A percentile compares a stretch with the other conserved stretches of the same genome.
Evolutionary conservation across 1,284 basidiomycete species (phyloP).

Genomic region (Anthracocystis walkeri): DNA sequence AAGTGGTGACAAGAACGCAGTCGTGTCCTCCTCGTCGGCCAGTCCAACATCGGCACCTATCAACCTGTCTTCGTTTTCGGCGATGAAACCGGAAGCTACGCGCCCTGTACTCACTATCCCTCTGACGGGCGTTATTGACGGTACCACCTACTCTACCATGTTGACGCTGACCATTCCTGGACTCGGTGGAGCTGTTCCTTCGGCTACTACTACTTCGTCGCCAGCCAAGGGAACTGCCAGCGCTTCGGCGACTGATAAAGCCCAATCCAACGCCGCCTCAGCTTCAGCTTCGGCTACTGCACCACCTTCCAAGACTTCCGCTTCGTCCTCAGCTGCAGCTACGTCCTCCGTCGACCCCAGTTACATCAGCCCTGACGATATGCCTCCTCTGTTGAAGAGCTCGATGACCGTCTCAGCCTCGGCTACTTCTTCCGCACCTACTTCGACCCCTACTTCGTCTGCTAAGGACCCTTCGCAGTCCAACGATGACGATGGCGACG

Average conservation of each 20-base stretch:
- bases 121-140: constrained; percentile 30
- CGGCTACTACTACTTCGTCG: not conserved
- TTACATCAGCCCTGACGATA: constrained; percentile 24
- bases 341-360: constrained; percentile 16
- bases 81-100: constrained; percentile 20
- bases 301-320: constrained; percentile 6
- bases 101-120: constrained; percentile 30
- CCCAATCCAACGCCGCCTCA: constrained; percentile 3
- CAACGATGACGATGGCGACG: constrained; percentile 1
- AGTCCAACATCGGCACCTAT: constrained; percentile 13
- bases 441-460: not conserved
- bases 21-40: constrained; percentile 2
- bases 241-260: constrained; percentile 14
- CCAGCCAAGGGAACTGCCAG: not conserved
- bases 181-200: not conserved
- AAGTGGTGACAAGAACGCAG: constrained; percentile 3
- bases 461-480: not conserved
- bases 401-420: constrained; percentile 6
- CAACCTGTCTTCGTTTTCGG: constrained; percentile 34
- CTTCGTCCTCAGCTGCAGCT: not conserved
- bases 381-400: constrained; percentile 32
- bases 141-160: constrained; percentile 40
- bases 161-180: constrained; percentile 34
- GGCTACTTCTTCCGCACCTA: not conserved
- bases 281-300: constrained; percentile 1